Evolutionary conservation across 495 filamentous ascomycete species (phyloP), one percentile per base, ranked within the genome.

Genomic region (Podospora anserina): DNA sequence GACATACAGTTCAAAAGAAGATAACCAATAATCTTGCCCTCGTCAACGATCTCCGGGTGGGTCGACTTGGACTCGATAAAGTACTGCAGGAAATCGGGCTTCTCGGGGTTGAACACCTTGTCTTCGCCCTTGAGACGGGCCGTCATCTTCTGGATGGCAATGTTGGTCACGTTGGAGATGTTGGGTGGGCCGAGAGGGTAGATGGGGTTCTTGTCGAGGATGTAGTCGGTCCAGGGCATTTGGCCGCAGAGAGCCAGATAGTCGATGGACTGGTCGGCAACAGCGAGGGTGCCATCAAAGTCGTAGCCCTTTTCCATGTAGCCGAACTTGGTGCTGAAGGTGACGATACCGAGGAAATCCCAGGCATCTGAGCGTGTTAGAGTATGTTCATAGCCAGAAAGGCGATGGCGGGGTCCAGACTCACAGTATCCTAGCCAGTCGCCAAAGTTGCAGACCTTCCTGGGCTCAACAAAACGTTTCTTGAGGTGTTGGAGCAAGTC

Each of bases 281-380:
- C 66, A n/a, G 68, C 61, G 3, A 77, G 68, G 28, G 70, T 75
- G 16, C 70, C 70, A 65, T 77, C 70, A 27, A 71, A 72, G 67
- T 77, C 71, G 27, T 23, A 20, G 62, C 75, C 75, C 34, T 69
- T 39, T 0, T 72, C 59, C 68, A 77, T 68, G 65, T 74, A 75
- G 13, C 71, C 77, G 26, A 77, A 75, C 69, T 72, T 72, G 30
- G 72, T 68, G 68, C 73, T 76, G 70, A 83, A 83, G 16, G 79
- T 79, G 19, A 83, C 77, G 19, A 82, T 79, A 23, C 80, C 78
- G 71, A 84, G 79, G 0, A 82, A 76, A 54, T 84, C 81, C 63
- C 82, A 84, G 2, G 76, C 72, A 61, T 73, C 71, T 73, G 23
- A 5, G 39, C 1, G 2, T 5, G 62, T 59, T n/a, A 63, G 49